phyloP scores from a whole-genome alignment of 805 yeast genomes.

The Saturnispora serradocipensis region DNA sequence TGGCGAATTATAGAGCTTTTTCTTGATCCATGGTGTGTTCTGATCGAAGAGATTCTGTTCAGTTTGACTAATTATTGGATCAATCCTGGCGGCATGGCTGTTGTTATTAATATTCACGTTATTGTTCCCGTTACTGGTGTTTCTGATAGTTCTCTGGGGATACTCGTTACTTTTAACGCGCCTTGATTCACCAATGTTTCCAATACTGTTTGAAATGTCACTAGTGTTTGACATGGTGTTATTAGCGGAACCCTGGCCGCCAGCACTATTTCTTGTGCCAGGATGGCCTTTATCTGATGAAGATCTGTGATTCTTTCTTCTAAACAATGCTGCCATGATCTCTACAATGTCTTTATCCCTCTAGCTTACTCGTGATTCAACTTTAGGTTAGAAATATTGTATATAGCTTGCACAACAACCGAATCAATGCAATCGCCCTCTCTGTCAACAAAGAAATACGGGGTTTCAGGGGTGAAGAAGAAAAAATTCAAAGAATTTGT shows the following conservation, averaged over 20 bases:
- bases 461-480: not conserved
- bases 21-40: conserved; percentile 56
- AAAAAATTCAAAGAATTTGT: not conserved
- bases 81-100: not conserved
- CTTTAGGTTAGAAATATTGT: not conserved
- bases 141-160: not conserved
- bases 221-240: not conserved
- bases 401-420: not conserved
- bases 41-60: not conserved
- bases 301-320: not conserved
- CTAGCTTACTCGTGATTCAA: not conserved
- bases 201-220: not conserved
- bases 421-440: not conserved
- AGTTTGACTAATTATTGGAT: not conserved
- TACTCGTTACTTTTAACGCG: not conserved
- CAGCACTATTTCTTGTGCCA: not conserved
- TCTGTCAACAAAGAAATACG: not conserved
- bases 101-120: not conserved
- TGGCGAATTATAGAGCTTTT: conserved; percentile 63
- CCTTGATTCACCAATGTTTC: not conserved
- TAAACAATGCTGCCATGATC: conserved; percentile 1
- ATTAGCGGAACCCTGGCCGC: not conserved
- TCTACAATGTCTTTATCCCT: not conserved
- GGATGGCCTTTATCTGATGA: not conserved
- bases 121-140: not conserved